Base-by-base conservation (phyloP, 2,329 filamentous ascomycete species). In the Monilinia aucupariae region DNA sequence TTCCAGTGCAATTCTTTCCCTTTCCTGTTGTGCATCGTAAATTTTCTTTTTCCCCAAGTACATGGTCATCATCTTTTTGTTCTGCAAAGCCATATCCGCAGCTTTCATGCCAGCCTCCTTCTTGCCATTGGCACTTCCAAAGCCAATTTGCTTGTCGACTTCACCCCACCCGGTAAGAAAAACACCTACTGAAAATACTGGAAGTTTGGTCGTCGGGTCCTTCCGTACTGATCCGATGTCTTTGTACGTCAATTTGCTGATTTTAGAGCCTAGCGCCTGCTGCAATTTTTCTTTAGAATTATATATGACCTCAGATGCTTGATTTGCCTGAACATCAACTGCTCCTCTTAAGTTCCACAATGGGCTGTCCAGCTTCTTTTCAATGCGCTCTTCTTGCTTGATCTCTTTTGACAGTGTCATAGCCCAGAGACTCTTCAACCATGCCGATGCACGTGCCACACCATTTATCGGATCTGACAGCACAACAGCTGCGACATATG, bases 401-500 rank as follows among this genome's bases (percentile, higher is more conserved):
- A 88, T 83, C 34, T 87, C 80, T 30, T 82, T 76, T 34, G 78
- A 72, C 45, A 96, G 76, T 5, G 83, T 85, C 53, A 80, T 83
- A 4, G 82, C 82, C 91, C 92, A 97, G 0, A 97, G 78, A 9
- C 81, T 77, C 58, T 84, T 87, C 52, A 97, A 77, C 91, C 92
- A 97, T 17, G 80, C 74, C 59, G 87, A 81, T 2, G 83, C 86
- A 2, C 79, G 80, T 9, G 75, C 66, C 53, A 88, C 82, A 0
- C 92, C 92, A 53, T 84, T 73, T 3, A 77, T 75, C 0, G 85
- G 80, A 69, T 91, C 83, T 0, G 87, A 86, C 2, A 91, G 77
- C 41, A 96, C 82, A 7, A 92, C 76, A 3, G 89, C 92, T 10
- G 89, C 92, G 20, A 96, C 84, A 69, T 96, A 97, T 0, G 93